Base-by-base conservation (phyloP, 2,329 filamentous ascomycete species). In the Nigrospora sphaerica region DNA sequence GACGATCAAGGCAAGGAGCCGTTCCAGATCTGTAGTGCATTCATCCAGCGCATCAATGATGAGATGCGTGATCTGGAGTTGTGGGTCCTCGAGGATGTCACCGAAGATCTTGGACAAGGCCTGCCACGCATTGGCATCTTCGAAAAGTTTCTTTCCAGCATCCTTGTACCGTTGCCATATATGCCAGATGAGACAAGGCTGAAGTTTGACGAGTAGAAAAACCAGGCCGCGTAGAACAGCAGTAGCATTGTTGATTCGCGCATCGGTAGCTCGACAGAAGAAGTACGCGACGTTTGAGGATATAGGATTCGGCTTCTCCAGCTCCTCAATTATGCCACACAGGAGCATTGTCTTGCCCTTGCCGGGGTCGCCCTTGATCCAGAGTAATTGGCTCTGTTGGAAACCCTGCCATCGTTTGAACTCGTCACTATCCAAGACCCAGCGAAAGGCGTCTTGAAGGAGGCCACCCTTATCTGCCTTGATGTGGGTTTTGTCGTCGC, bases 191-290 rank as follows among this genome's bases (percentile, higher is more conserved):
- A 73, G 59, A 2, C 48, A 51, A 18, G 56, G 56, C 2, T 68
- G 52, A 46, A 69, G 55, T 0, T 46, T 37, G 2, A 68, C 43
- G 0, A 78, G 57, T 12, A 67, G 33, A 36, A 63, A 72, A 0
- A 75, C 58, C 0, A 78, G 57, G 0, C 73, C 69, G 0, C 67
- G 63, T 2, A 77, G 51, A 0, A 74, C 64, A 1, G 69, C 59
- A 0, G 53, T 60, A 0, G 66, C 66, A 41, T 53, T 69, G 48
- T 70, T 72, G 18, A 72, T 38, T 1, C 54, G 46, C 1, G 48
- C 18, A 38, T 73, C 55, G 5, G 63, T 64, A 11, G 59, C 57
- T 51, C 77, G 63, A 51, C 67, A 76, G 56, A 75, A 70, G 56
- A 72, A 72, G 48, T 57, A 69, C 1, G 55, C 53, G 31, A 57